Evolutionary conservation across 352 stramenopile genomes (phyloP).

Genomic region (Pilasporangium apinafurcum): DNA sequence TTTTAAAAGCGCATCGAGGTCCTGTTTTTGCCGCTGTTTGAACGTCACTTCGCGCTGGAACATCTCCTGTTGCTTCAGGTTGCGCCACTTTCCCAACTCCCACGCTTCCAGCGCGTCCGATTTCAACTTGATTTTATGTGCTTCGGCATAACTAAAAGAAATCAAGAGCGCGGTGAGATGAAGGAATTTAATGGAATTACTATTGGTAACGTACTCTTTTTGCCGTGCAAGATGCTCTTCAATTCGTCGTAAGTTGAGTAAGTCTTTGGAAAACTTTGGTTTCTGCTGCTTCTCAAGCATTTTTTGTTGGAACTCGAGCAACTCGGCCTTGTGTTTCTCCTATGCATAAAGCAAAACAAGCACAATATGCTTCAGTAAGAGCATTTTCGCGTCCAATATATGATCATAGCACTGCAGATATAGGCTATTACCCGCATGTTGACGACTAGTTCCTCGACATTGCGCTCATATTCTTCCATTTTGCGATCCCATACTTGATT

Average conservation of each 20-base stretch:
- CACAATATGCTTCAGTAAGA: background rate
- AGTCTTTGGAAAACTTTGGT: conserved; percentile 92
- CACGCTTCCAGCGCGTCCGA: conserved; percentile 92
- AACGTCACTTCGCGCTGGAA: conserved; percentile 93
- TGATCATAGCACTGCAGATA: background rate
- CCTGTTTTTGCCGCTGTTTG: conserved; percentile 90
- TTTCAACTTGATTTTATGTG: conserved; percentile 96
- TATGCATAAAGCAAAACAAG: conserved; percentile 21
- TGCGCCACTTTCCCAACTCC: conserved; percentile 94
- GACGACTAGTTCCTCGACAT: conserved; percentile 88
- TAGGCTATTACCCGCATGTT: conserved; percentile 68
- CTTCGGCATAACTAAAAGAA: conserved; percentile 83
- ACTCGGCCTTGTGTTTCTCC: conserved; percentile 79
- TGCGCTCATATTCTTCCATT: conserved; percentile 93
- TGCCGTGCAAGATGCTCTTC: conserved; percentile 90
- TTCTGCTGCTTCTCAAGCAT: conserved; percentile 89
- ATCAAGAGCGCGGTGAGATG: background rate
- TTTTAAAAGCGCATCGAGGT: conserved; percentile 92
- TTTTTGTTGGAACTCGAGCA: conserved; percentile 92
- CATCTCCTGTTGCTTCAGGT: conserved; percentile 93
- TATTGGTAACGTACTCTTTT: conserved; percentile 56
- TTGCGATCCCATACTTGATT: conserved; percentile 96
- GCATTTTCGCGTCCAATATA: too few species aligned
- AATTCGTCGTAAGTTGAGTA: conserved; percentile 91
- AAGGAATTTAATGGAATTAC: background rate